Evolutionary conservation across 305 asterid genomes (phyloP), one percentile per base, ranked within the genome.

Genomic region (Fraxinus xanthoxyloides): DNA sequence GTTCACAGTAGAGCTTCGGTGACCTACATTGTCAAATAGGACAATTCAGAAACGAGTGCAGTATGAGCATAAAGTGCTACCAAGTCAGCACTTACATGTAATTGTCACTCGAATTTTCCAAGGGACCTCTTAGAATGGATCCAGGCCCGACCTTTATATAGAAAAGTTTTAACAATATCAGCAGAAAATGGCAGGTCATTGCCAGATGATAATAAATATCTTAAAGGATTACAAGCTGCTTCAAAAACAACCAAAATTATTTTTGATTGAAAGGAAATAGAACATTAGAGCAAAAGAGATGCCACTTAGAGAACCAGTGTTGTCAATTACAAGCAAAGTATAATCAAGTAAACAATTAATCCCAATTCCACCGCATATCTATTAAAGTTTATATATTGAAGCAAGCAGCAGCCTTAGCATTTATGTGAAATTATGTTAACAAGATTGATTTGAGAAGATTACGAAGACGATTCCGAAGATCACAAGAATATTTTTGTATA

Each of bases 111-210:
- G 90, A 88, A 88, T 90, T 92, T 83, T 89, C 87, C 84, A 92
- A 83, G 43, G 91, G 97, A 82, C 96, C 97, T 81, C 92, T 92
- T 78, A 94, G 86, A 82, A 88, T 82, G 79, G 98, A 94, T 82
- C 96, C 98, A 83, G 92, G 94, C 67, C 96, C 98, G 88, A 94
- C 94, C 97, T 94, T 85, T 88, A 83, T 30, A 79, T 21, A 54
- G 81, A 70, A 86, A 81, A 84, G 83, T 75, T 76, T 80, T 31
- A 75, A 86, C 7, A 69, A 31, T 3, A 75, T 84, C 38, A 86
- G 87, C 36, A 76, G 80, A 83, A 78, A 74, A 51, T 75, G 77
- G 19, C 56, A 46, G 19, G 34, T 51, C 67, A 79, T 30, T 79
- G 78, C 36, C 28, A 76, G 77, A 77, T 38, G 43, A 75, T 76